phyloP scores from a whole-genome alignment of 768 basidiomycete species.

The Mycena floridula region DNA sequence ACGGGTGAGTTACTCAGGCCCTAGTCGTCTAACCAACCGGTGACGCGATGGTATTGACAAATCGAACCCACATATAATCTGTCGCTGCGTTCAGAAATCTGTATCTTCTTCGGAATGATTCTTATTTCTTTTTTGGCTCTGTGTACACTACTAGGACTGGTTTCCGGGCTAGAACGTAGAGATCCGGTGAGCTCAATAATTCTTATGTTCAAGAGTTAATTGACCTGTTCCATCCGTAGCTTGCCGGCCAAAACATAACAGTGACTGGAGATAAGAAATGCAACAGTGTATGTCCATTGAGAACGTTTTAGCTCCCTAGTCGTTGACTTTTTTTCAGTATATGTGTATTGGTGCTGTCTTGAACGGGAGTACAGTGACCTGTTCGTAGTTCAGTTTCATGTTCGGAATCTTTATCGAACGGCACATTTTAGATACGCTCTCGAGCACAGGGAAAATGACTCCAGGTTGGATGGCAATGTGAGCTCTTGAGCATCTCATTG shows the following conservation, averaged over 20 bases:
- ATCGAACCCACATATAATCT: too few relatives aligned
- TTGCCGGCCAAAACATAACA: too few relatives aligned
- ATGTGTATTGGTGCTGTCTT: slow-evolving; percentile 47
- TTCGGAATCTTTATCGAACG: too few relatives aligned
- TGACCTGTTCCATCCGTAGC: too few relatives aligned
- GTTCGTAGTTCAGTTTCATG: slow-evolving; percentile 23
- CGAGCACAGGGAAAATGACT: slow-evolving; percentile 30
- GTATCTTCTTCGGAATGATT: too few relatives aligned
- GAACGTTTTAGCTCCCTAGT: neutral
- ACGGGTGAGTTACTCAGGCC: neutral
- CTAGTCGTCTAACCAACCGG: neutral
- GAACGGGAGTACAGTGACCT: slow-evolving; percentile 38
- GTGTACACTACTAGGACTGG: too few relatives aligned
- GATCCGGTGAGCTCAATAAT: too few relatives aligned
- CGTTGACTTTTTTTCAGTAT: neutral
- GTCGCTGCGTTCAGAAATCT: too few relatives aligned
- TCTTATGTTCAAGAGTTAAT: too few relatives aligned
- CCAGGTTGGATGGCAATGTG: slow-evolving; percentile 63
- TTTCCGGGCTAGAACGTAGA: too few relatives aligned
- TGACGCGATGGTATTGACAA: too few relatives aligned
- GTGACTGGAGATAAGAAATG: slow-evolving; percentile 26
- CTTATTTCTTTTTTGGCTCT: too few relatives aligned
- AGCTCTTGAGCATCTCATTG: slow-evolving; percentile 10
- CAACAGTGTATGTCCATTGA: slow-evolving; percentile 9
- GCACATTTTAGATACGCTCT: slow-evolving; percentile 37